Base-by-base conservation (phyloP, 2,329 filamentous ascomycete species). In the Emergomyces pasteurianus region DNA sequence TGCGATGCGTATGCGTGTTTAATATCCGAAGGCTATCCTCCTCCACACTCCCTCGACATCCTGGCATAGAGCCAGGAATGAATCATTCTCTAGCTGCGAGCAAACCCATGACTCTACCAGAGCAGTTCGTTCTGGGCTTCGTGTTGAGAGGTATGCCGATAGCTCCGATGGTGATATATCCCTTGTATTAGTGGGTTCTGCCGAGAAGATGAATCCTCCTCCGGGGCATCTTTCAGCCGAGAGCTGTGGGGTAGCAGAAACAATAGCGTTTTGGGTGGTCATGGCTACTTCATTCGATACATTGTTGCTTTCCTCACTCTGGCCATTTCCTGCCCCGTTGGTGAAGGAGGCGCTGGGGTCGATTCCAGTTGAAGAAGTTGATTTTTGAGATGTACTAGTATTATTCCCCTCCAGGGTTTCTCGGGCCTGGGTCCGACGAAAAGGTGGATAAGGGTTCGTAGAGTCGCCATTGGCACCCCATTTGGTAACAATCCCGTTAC, bases 101-200 rank as follows among this genome's bases (percentile, higher is more conserved):
- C 75, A 77, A 52, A 79, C 70, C 72, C 75, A 78, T 43, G 70
- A 70, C 61, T 74, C 72, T 10, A 78, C 63, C 10, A 70, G 63
- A 1, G 65, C 66, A 12, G 68, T 66, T 18, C 75, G 70, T 59
- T 76, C 72, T 2, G 65, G 42, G 0, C 66, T 69, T 0, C 73
- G 70, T 1, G 65, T 64, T 7, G 67, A 63, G 0, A 72, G 59
- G 50, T 74, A 77, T 14, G 65, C 58, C 1, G 72, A 65, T 4
- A 77, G 61, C 42, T 74, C 69, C 46, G 66, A 57, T 34, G 67
- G 49, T 9, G 62, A 58, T 49, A 58, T 38, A 26, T 50, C 40
- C 36, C 43, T 38, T 52, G 58, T 16, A 43, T 28, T 57, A 2
- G 26, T 16, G 8, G 12, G 40, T n/a, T 18, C 42, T 26, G 38